Conservation (phyloP, 2,329 filamentous ascomycete genomes). For the Rhynchosporium agropyri region DNA sequence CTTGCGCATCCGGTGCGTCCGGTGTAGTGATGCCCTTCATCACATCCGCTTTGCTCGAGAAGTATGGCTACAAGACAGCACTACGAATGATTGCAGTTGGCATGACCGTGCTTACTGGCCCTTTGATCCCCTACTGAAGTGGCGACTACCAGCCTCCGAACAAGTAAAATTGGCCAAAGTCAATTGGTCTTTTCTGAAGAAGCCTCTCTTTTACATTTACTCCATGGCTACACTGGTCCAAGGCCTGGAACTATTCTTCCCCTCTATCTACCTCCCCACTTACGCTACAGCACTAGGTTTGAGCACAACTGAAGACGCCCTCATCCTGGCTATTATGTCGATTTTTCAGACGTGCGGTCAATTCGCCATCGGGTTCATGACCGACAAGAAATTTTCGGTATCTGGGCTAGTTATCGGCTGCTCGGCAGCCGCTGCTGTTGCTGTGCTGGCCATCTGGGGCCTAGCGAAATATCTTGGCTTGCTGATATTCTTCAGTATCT, state of each 20-base stretch:
- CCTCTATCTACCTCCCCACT: constrained; percentile 59
- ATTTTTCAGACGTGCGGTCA: constrained; percentile 52
- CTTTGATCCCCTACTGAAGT: constrained; percentile 59
- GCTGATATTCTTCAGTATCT: constrained; percentile 52
- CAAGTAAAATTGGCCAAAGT: constrained; percentile 46
- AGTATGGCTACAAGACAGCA: constrained; percentile 56
- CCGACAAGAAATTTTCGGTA: constrained; percentile 50
- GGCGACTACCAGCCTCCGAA: constrained; percentile 49
- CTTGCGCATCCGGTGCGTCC: constrained; percentile 48
- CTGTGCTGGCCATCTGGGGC: constrained; percentile 56
- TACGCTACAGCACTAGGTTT: constrained; percentile 71
- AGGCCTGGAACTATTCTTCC: constrained; percentile 53
- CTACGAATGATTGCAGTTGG: constrained; percentile 57
- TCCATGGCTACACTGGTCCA: constrained; percentile 50
- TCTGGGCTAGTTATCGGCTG: constrained; percentile 47
- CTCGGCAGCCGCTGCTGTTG: constrained; percentile 49
- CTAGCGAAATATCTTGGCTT: constrained; percentile 48
- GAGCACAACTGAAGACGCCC: constrained; percentile 63
- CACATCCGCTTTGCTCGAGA: constrained; percentile 54
- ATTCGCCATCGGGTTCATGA: constrained; percentile 53
- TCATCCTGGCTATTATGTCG: constrained; percentile 55
- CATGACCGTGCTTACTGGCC: constrained; percentile 54
- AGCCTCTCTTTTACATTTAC: constrained; percentile 52
- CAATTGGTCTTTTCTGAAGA: constrained; percentile 47
- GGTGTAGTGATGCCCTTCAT: constrained; percentile 57